Percentiles rank a stretch among this genome's conserved stretches.
phyloP scores from a whole-genome alignment of 345 rosid species.

The Mangifera indica region DNA sequence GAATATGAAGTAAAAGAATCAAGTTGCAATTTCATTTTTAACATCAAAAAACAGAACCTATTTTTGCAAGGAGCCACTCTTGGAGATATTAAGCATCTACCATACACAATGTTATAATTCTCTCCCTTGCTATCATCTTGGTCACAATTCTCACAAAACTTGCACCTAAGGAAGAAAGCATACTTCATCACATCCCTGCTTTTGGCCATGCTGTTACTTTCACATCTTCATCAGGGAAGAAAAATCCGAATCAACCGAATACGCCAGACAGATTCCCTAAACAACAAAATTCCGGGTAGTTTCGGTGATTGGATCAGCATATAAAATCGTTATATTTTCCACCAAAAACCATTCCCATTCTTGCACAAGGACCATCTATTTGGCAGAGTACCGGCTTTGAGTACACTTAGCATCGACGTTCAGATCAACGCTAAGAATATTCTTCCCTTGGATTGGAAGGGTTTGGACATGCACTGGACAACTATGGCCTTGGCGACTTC shows the following conservation, averaged over 20 bases:
- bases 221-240: background rate
- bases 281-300: conserved; percentile 1
- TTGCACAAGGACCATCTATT: conserved; percentile 33
- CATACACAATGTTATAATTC: conserved; percentile 8
- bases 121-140: background rate
- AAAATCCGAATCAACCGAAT: background rate
- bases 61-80: background rate
- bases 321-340: conserved; percentile 10
- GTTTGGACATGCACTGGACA: conserved; percentile 85
- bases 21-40: background rate
- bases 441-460: conserved; percentile 66
- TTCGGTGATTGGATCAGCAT: background rate
- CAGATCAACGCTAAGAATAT: conserved; percentile 69
- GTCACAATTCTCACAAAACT: background rate
- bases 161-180: background rate
- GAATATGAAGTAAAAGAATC: background rate
- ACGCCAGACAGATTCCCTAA: conserved; percentile 3
- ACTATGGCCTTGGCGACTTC: conserved; percentile 79
- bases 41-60: background rate
- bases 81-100: background rate
- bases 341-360: conserved; percentile 9
- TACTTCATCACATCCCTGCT: background rate
- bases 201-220: background rate
- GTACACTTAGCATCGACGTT: conserved; percentile 92
- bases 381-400: conserved; percentile 84